Evolutionary conservation across 2,329 filamentous ascomycete genomes (phyloP).

Genomic region (Fusarium metavorans): DNA sequence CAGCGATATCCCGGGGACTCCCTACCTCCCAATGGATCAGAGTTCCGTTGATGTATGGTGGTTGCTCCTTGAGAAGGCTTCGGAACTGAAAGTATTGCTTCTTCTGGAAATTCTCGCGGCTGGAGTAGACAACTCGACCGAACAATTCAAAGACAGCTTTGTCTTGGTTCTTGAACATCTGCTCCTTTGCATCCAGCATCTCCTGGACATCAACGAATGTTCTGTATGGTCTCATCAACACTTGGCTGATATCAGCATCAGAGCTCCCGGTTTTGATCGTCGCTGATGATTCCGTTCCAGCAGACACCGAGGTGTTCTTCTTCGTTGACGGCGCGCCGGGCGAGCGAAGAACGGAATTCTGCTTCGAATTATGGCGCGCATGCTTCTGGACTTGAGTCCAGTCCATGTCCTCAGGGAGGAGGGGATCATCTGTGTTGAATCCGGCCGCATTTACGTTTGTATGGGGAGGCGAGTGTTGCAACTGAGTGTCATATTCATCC

Average conservation of each 20-base stretch:
- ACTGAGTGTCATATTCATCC: slow-evolving; percentile 50
- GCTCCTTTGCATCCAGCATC: slow-evolving; percentile 61
- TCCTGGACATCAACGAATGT: slow-evolving; percentile 75
- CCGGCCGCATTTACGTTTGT: not conserved
- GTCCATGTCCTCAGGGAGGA: slow-evolving; percentile 54
- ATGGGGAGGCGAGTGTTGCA: slow-evolving; percentile 51
- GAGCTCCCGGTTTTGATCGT: slow-evolving; percentile 6
- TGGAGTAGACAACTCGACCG: slow-evolving; percentile 69
- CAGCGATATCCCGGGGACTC: slow-evolving; percentile 41
- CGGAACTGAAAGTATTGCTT: slow-evolving; percentile 74
- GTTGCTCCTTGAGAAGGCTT: slow-evolving; percentile 70
- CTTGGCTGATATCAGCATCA: not conserved
- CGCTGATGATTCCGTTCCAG: slow-evolving; percentile 7
- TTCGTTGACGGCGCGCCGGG: not conserved
- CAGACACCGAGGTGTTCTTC: not conserved
- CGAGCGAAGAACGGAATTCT: not conserved
- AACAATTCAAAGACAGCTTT: slow-evolving; percentile 70
- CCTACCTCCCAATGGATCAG: slow-evolving; percentile 46
- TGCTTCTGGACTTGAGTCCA: slow-evolving; percentile 51
- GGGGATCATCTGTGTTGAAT: slow-evolving; percentile 9
- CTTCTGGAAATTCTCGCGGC: slow-evolving; percentile 60
- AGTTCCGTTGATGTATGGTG: slow-evolving; percentile 59
- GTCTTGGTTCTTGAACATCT: slow-evolving; percentile 49
- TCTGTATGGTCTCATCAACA: slow-evolving; percentile 35
- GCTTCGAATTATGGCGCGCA: slow-evolving; percentile 5